phyloP scores from a whole-genome alignment of 2,329 filamentous ascomycete species.

The Diplocarpon rosae region DNA sequence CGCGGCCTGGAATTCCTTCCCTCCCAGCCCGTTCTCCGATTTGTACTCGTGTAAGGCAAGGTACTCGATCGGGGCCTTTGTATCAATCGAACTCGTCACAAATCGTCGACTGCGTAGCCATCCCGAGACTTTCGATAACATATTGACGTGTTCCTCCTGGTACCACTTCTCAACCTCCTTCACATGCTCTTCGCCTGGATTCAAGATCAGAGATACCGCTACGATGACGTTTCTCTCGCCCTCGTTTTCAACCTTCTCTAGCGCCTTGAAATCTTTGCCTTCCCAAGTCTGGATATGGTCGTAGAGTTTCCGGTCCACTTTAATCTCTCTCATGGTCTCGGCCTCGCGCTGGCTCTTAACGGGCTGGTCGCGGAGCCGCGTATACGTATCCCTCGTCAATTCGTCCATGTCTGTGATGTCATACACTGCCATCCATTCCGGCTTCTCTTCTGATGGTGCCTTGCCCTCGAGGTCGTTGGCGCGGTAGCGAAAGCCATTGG shows the following conservation, averaged over 20 bases:
- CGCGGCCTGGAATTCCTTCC: constrained; percentile 51
- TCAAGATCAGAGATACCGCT: constrained; percentile 46
- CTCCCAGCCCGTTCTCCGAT: constrained; percentile 53
- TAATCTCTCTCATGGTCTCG: constrained; percentile 52
- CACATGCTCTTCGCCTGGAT: constrained; percentile 39
- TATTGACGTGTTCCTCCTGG: constrained; percentile 58
- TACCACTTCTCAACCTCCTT: constrained; percentile 59
- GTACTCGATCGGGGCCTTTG: constrained; percentile 43
- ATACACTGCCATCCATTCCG: constrained; percentile 70
- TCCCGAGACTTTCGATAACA: constrained; percentile 64
- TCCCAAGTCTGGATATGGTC: constrained; percentile 50
- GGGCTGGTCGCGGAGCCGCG: constrained; percentile 45
- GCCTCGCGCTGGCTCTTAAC: constrained; percentile 48
- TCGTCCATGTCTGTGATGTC: constrained; percentile 66
- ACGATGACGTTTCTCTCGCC: constrained; percentile 50
- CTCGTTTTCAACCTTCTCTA: constrained; percentile 50
- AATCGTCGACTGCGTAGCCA: constrained; percentile 68
- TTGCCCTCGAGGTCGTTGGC: constrained; percentile 44
- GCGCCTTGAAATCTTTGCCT: constrained; percentile 43
- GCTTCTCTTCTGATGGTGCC: constrained; percentile 31
- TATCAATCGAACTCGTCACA: constrained; percentile 52
- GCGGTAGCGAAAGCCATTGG: constrained; percentile 69
- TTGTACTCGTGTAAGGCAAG: constrained; percentile 65
- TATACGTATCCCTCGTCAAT: constrained; percentile 61
- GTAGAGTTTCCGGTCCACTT: constrained; percentile 60